A percentile compares a stretch with the other conserved stretches of the same genome.
Conservation (phyloP, 768 basidiomycete species). For the Candolleomyces aberdarensis region DNA sequence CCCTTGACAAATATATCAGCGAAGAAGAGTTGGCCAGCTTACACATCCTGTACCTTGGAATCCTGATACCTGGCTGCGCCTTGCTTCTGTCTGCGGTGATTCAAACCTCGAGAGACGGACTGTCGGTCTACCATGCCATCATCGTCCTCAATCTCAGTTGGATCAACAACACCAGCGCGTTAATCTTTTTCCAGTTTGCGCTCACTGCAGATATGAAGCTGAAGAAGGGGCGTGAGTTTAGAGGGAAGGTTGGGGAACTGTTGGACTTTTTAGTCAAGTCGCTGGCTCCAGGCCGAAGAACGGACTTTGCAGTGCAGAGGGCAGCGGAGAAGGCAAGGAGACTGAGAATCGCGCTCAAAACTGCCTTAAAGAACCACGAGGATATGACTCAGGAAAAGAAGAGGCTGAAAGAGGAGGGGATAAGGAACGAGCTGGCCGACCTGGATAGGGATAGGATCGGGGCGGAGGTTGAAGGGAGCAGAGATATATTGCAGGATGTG, state of each 20-base stretch:
- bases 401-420: neutral
- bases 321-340: neutral
- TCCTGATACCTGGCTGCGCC: slow-evolving; percentile 23
- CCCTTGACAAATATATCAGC: slow-evolving; percentile 17
- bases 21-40: slow-evolving; percentile 15
- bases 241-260: neutral
- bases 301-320: too few species aligned
- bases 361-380: neutral
- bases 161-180: slow-evolving; percentile 22
- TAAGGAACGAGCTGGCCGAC: neutral
- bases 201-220: slow-evolving; percentile 3
- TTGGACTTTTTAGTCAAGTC: neutral
- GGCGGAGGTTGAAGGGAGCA: neutral
- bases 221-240: neutral
- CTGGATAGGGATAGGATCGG: neutral
- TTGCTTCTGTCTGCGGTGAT: slow-evolving; percentile 21
- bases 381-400: too few species aligned
- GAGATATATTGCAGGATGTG: neutral
- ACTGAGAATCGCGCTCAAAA: neutral
- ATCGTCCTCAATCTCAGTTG: slow-evolving; percentile 24
- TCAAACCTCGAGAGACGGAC: slow-evolving; percentile 11
- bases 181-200: slow-evolving; percentile 12
- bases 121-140: slow-evolving; percentile 18
- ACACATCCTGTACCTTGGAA: slow-evolving; percentile 9
- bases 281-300: neutral